phyloP scores from a whole-genome alignment of 192 early-diverging fungal genomes.

The Allomyces javanicus region DNA sequence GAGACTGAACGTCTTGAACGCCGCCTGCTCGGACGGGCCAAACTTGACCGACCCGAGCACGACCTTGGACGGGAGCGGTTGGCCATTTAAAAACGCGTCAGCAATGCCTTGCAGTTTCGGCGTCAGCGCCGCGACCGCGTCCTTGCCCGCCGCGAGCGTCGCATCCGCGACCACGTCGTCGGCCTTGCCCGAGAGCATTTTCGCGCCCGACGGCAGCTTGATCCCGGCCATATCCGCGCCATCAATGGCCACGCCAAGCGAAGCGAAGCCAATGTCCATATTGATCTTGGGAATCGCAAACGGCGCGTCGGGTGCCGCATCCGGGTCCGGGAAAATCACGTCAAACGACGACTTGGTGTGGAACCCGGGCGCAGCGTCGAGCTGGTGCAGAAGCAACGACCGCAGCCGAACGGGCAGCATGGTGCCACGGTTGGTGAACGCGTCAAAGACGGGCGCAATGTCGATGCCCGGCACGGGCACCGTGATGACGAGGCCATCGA shows the following conservation, averaged over 20 bases:
- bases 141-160: neutral
- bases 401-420: neutral
- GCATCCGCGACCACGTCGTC: neutral
- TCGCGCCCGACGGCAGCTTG: neutral
- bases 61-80: neutral
- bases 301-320: neutral
- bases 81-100: neutral
- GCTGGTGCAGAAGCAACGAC: neutral
- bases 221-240: neutral
- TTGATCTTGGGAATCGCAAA: neutral
- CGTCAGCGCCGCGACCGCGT: neutral
- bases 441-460: neutral
- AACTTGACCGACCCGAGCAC: neutral
- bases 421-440: neutral
- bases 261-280: neutral
- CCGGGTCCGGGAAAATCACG: neutral
- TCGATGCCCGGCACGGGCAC: neutral
- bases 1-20: neutral
- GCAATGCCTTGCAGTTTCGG: neutral
- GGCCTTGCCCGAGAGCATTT: neutral
- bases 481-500: neutral
- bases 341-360: neutral
- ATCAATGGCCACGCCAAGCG: neutral
- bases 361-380: neutral
- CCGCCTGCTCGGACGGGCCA: neutral